Base-by-base conservation (phyloP, 768 basidiomycete species). In the Suillus discolor region DNA sequence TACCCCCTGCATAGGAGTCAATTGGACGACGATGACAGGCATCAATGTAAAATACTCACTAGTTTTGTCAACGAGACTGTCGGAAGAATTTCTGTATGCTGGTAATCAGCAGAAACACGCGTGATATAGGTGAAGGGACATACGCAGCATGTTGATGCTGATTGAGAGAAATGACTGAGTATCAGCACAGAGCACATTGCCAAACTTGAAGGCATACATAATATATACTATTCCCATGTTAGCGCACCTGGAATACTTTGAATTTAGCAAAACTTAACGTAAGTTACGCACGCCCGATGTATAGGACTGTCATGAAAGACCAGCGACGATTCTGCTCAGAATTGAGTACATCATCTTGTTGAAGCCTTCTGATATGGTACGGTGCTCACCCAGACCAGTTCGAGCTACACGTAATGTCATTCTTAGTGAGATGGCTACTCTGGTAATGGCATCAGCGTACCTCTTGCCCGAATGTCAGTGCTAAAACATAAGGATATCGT, bases 121-220 rank as follows among this genome's bases (percentile, higher is more conserved):
- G 11, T 1, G 11, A 6, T 51, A 6, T 25, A 7, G 6, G 49
- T 15, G 3, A 51, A 7, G 49, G 18, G 23, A 51, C 49, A 51
- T 51, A 51, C 49, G 49, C 23, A 51, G 49, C 49, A 23, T 51
- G 49, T 25, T 51, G 49, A 51, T 51, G 23, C 49, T 51, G 49
- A 51, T 25, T 25, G 23, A 6, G 13, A 25, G 6, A 25, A 25
- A 25, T 51, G 3, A 25, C 23, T 16, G 3, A 15, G 23, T 15
- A 15, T 25, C 25, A 51, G 49, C 23, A 51, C 23, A 25, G 13
- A 25, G 49, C 13, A 6, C 23, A 51, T 16, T 15, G 13, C 15
- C 13, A 51, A 12, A 23, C 49, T 51, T 51, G 49, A 25, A 51
- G 49, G 25, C 49, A 51, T 51, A 51, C 49, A 25, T 23, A 51